Percentiles rank a stretch among this genome's conserved stretches.
Conservation (phyloP, 208 protist genomes). For the Crithidia acanthocephali region DNA sequence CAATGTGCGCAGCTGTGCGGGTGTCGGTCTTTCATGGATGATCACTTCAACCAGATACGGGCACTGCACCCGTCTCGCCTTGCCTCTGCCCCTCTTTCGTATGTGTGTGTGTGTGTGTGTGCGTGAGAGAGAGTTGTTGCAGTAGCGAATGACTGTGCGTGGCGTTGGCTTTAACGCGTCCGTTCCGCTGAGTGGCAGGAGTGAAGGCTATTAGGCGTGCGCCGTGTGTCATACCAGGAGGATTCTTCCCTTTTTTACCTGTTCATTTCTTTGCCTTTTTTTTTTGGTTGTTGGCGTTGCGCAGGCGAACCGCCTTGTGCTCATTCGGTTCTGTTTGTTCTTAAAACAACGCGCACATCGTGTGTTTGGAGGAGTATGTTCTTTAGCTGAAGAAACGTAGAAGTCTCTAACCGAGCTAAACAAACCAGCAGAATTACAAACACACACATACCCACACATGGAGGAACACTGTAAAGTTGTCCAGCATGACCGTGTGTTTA, state of each 20-base stretch:
- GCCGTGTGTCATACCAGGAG: not conserved
- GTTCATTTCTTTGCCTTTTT: constrained; percentile 5
- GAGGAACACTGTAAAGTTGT: not conserved
- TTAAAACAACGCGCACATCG: not conserved
- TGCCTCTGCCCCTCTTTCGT: no score
- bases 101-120: no score
- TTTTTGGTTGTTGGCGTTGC: not conserved
- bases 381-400: not conserved
- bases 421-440: not conserved
- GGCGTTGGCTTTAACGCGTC: no score
- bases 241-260: not conserved
- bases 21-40: not conserved
- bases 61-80: no score
- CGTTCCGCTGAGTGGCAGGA: no score
- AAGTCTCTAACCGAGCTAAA: no score
- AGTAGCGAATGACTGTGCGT: no score
- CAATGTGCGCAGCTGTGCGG: not conserved
- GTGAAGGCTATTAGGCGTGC: not conserved
- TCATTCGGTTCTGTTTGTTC: not conserved
- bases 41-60: not conserved
- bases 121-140: no score
- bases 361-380: not conserved
- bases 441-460: not conserved
- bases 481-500: no score
- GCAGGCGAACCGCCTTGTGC: not conserved